Evolutionary conservation across 495 filamentous ascomycete genomes (phyloP).

Genomic region (Lasiosphaeris hirsuta): DNA sequence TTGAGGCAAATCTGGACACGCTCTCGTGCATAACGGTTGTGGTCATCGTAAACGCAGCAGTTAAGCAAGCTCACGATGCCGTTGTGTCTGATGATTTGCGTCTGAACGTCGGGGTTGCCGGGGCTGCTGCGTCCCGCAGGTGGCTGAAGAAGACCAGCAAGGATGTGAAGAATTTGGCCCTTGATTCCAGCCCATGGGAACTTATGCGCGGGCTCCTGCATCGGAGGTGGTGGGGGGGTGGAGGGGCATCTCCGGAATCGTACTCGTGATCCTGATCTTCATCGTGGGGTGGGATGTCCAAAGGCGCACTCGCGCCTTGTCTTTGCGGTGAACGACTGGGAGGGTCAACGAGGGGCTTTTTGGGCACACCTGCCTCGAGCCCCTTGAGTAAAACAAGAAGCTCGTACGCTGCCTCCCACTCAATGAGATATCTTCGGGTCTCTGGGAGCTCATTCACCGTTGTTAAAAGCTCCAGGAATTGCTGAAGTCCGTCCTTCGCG

Average conservation of each 20-base stretch:
- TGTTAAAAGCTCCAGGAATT: conserved; percentile 92
- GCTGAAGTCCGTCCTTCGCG: conserved; percentile 76
- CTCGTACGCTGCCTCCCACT: conserved; percentile 85
- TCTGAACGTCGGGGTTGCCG: conserved; percentile 77
- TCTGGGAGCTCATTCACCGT: conserved; percentile 71
- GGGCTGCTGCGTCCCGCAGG: conserved; percentile 44
- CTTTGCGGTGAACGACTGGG: conserved; percentile 17
- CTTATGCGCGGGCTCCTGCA: conserved; percentile 73
- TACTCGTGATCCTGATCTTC: conserved; percentile 33
- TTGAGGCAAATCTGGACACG: conserved; percentile 88
- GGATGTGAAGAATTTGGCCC: conserved; percentile 82
- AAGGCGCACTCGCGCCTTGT: conserved; percentile 1
- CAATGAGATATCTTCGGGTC: conserved; percentile 64
- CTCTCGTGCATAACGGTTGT: conserved; percentile 88
- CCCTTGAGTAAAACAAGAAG: conserved; percentile 80
- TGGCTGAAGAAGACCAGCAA: conserved; percentile 71
- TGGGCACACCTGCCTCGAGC: conserved; percentile 78
- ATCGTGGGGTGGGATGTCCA: conserved; percentile 2
- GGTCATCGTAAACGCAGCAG: conserved; percentile 80
- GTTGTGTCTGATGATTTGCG: conserved; percentile 75
- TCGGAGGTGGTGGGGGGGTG: conserved; percentile 58
- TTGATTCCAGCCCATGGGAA: conserved; percentile 95
- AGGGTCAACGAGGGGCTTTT: conserved; percentile 41
- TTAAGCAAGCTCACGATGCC: conserved; percentile 82
- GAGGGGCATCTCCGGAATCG: conserved; percentile 44